These are phyloP conservation scores for Penicillium nucicola DNA, from an alignment of 495 filamentous ascomycete genomes.

Conservation along the genomic window DNA sequence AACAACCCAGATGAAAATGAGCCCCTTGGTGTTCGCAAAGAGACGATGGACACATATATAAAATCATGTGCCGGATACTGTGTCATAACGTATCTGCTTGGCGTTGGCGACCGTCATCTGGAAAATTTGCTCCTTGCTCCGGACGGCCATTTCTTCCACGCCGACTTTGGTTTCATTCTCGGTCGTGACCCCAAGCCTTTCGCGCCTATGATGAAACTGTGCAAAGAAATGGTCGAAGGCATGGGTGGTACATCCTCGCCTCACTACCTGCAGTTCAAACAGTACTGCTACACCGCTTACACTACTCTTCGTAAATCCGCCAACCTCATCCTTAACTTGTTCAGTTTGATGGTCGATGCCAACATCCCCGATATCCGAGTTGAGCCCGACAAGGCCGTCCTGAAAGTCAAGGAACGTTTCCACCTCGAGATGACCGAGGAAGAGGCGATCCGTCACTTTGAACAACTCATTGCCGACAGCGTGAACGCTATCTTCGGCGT, in stretches of 20 bases:
- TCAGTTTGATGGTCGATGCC: constrained; percentile 94
- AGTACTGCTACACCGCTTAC: constrained; percentile 95
- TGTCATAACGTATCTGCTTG: constrained; percentile 98
- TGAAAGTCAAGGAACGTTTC: constrained; percentile 93
- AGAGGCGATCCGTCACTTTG: constrained; percentile 84
- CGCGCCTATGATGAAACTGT: constrained; percentile 93
- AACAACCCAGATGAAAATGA: constrained; percentile 86
- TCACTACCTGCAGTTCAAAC: constrained; percentile 83
- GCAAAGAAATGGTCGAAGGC: constrained; percentile 96
- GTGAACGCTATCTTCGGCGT: constrained; percentile 85
- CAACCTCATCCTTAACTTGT: constrained; percentile 92
- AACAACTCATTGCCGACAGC: constrained; percentile 83
- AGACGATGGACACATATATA: constrained; percentile 92
- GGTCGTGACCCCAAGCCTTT: constrained; percentile 97
- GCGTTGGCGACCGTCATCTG: constrained; percentile 92
- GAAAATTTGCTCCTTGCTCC: constrained; percentile 93
- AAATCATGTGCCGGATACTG: constrained; percentile 97
- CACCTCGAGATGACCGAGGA: constrained; percentile 91
- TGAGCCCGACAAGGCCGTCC: constrained; percentile 87
- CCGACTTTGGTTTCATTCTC: constrained; percentile 96
- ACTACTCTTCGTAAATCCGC: constrained; percentile 83
- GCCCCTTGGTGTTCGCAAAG: constrained; percentile 83
- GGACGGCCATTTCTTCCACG: constrained; percentile 94
- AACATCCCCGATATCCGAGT: constrained; percentile 93
- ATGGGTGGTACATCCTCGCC: constrained; percentile 84